Conservation (phyloP, 1,284 basidiomycete genomes). For the Pseudozyma hubeiensis region DNA sequence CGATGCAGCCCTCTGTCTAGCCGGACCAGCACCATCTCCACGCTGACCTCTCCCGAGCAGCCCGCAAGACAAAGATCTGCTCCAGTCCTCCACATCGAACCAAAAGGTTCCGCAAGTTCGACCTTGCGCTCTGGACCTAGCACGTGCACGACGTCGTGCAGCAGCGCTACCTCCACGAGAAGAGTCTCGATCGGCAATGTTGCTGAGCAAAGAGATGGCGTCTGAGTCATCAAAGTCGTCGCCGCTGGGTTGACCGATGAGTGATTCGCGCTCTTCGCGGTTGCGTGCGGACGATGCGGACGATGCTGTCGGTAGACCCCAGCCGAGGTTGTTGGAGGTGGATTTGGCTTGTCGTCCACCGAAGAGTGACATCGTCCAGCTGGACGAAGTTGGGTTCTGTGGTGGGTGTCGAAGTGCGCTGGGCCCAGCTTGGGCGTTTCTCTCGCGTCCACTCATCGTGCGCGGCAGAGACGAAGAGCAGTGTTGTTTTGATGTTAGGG, state of each 20-base stretch:
- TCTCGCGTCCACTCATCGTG: conserved; percentile 10
- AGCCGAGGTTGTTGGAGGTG: conserved; percentile 10
- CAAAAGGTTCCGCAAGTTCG: conserved; percentile 28
- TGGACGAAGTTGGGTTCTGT: conserved; percentile 8
- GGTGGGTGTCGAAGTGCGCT: conserved; percentile 12
- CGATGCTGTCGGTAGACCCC: conserved; percentile 18
- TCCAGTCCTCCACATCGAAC: conserved; percentile 29
- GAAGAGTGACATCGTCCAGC: conserved; percentile 37
- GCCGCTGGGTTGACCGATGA: conserved; percentile 13
- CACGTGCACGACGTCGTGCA: conserved; percentile 34
- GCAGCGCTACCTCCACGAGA: conserved; percentile 17
- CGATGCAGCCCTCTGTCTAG: conserved; percentile 24
- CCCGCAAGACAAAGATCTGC: conserved; percentile 25
- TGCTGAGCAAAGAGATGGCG: conserved; percentile 58
- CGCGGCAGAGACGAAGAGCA: background rate
- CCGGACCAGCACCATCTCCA: background rate
- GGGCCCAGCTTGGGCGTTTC: conserved; percentile 14
- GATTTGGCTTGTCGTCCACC: conserved; percentile 19
- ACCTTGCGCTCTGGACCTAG: conserved; percentile 25
- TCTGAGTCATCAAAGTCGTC: conserved; percentile 60
- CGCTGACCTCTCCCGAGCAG: conserved; percentile 16
- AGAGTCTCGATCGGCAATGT: conserved; percentile 56
- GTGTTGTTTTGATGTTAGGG: background rate
- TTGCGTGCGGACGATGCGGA: conserved; percentile 11
- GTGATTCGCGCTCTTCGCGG: conserved; percentile 25